These are phyloP conservation scores for Neonectria coccinea DNA, from an alignment of 2,329 filamentous ascomycete species.

Conservation along the genomic window DNA sequence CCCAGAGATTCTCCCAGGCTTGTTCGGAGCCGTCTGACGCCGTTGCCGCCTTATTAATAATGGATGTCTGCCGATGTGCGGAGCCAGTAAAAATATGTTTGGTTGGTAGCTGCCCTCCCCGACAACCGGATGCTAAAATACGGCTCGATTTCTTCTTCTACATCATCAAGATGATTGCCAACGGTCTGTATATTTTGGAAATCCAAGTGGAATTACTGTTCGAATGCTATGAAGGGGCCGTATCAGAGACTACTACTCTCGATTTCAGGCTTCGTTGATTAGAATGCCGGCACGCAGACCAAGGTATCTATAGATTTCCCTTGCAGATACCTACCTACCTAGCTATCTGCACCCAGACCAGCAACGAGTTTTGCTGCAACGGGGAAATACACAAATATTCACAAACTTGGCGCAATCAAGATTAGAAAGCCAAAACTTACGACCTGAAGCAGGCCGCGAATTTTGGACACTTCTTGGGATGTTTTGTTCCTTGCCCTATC, in stretches of 20 bases:
- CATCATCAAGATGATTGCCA: background rate
- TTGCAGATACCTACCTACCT: no score
- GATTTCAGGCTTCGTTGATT: background rate
- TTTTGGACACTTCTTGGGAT: background rate
- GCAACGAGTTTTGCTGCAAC: background rate
- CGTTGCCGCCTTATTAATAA: constrained; percentile 18
- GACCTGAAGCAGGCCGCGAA: background rate
- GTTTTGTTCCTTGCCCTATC: background rate
- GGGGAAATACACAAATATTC: background rate
- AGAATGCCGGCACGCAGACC: no score
- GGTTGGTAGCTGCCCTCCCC: no score
- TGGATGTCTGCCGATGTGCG: constrained; percentile 12
- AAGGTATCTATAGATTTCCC: no score
- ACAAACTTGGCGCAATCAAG: background rate
- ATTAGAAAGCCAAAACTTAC: background rate
- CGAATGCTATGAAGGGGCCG: background rate
- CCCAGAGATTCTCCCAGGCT: constrained; percentile 7
- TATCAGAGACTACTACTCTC: background rate
- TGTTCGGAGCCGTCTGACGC: constrained; percentile 8
- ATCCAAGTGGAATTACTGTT: background rate
- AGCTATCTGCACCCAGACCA: background rate
- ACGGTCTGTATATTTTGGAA: background rate
- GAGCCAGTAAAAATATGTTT: background rate
- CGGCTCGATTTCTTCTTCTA: background rate
- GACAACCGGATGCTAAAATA: background rate